Percentiles rank a stretch among this genome's conserved stretches.
Conservation (phyloP, 768 basidiomycete genomes). For the Rossbeevera mucosa region DNA sequence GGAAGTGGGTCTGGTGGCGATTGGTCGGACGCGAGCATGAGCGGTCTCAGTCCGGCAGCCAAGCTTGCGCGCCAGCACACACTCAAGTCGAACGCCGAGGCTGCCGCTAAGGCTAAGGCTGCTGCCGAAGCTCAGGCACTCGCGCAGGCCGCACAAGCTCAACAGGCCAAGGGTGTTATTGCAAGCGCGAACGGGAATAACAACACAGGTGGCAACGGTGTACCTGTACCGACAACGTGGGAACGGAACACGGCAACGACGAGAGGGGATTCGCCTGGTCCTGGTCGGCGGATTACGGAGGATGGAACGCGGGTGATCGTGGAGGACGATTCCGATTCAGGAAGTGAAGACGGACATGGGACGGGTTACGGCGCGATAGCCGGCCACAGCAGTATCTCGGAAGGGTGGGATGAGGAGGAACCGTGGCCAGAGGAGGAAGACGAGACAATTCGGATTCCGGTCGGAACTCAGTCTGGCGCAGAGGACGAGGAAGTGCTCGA, state of each 20-base stretch:
- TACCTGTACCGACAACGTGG: conserved; percentile 61
- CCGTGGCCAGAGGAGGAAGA: conserved; percentile 70
- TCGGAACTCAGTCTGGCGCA: neutral
- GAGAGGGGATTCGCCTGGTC: conserved; percentile 43
- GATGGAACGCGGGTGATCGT: conserved; percentile 62
- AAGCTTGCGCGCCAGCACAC: conserved; percentile 89
- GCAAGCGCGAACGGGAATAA: conserved; percentile 27
- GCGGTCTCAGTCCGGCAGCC: conserved; percentile 85
- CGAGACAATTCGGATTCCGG: conserved; percentile 59
- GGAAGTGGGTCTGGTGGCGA: conserved; percentile 39
- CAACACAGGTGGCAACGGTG: conserved; percentile 3
- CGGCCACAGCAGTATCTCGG: conserved; percentile 44
- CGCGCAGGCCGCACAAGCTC: conserved; percentile 22
- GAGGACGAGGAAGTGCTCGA: conserved; percentile 63
- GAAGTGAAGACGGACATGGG: conserved; percentile 48
- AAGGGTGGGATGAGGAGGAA: conserved; percentile 77
- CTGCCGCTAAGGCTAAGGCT: conserved; percentile 39
- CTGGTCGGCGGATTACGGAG: conserved; percentile 48
- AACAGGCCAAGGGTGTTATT: conserved; percentile 19
- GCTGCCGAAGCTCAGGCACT: conserved; percentile 25
- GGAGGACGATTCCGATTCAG: conserved; percentile 68
- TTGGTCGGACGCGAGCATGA: conserved; percentile 57
- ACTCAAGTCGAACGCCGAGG: conserved; percentile 69
- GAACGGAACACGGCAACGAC: conserved; percentile 75
- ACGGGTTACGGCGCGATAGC: conserved; percentile 31